Base-by-base conservation (phyloP, 208 protist genomes). In the Trypanosoma rangeli region DNA sequence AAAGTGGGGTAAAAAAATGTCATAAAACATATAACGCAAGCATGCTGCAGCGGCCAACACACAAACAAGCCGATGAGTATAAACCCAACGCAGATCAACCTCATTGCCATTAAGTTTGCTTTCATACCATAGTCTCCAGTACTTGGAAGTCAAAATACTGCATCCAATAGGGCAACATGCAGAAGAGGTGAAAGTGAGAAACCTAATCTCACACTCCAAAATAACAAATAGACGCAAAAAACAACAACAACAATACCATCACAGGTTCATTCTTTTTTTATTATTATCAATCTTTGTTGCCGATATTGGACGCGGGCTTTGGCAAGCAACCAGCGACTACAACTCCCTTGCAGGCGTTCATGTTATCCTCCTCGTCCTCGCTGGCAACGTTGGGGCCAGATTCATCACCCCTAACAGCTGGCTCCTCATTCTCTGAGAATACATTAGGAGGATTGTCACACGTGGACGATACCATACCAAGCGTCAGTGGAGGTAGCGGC, bases 211-310 rank as follows among this genome's bases (percentile, higher is more conserved):
- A 63, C 31, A 29, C 22, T 18, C 35, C 29, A 20, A 50, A 55
- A 68, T 22, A 26, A 1, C 37, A 24, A 62, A 53, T 24, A 68
- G 46, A 50, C 46, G 10, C 13, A 50, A 20, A 50, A 70, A 15
- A 68, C 37, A 39, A 49, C 24, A n/a, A 61, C 22, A 31, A 31
- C 46, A 16, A 58, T 48, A 20, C 15, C 58, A 49, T 56, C 57
- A 29, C 58, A 56, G 39, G 52, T 63, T 74, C 28, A 53, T 73
- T 74, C 28, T 62, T 73, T 54, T 56, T 37, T 49, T 37, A 22
- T 26, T 20, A 54, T 53, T 46, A 24, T 46, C 31, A 56, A 58
- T 18, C 52, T 37, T 31, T 70, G 55, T 46, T 22, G 53, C n/a
- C 61, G 22, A 20, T 22, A 24, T 8, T 53, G 52, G 52, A 31